Base-by-base conservation (phyloP, 306 rosid genomes). In the Datisca glomerata region DNA sequence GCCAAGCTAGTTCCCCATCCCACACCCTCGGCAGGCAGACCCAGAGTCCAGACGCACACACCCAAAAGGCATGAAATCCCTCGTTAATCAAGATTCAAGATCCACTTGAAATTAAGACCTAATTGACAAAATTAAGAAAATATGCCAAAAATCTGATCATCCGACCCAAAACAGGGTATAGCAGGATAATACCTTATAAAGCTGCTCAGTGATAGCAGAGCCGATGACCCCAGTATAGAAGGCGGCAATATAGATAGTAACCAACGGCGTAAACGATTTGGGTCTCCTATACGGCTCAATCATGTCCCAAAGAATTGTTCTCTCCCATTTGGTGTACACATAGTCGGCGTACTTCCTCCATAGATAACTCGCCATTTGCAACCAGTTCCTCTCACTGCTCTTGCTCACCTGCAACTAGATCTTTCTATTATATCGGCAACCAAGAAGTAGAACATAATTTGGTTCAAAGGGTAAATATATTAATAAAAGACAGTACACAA, bases 291-390 rank as follows among this genome's bases (percentile, higher is more conserved):
- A 91, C 2, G 92, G 98, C 48, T 75, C 92, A 2, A 91, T 57
- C 95, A 84, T 77, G 61, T 75, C 83, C 95, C 96, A 91, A 11
- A 84, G 79, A 35, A 84, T 63, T 41, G 76, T 72, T 49, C 76
- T 89, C 62, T 89, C 95, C 95, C 91, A 78, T 54, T 89, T 89
- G 8, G 81, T 77, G 63, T 49, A 75, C 49, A 89, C 43, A 24
- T 89, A 83, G 9, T 80, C 95, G 6, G 98, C 80, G 49, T 89
- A 84, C 47, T 77, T 89, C 75, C 91, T 80, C 91, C 93, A 84
- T 11, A 78, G 46, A 52, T 63, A 77, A 65, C 72, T 80, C 37
- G 86, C 67, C 95, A 69, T 75, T 60, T 56, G 9, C 36, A 8
- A 31, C n/a, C n/a, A n/a, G n/a, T n/a, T n/a, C n/a, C n/a, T n/a